Base-by-base conservation (phyloP, 192 early-diverging fungal genomes). In the Oehlia diaphana region DNA sequence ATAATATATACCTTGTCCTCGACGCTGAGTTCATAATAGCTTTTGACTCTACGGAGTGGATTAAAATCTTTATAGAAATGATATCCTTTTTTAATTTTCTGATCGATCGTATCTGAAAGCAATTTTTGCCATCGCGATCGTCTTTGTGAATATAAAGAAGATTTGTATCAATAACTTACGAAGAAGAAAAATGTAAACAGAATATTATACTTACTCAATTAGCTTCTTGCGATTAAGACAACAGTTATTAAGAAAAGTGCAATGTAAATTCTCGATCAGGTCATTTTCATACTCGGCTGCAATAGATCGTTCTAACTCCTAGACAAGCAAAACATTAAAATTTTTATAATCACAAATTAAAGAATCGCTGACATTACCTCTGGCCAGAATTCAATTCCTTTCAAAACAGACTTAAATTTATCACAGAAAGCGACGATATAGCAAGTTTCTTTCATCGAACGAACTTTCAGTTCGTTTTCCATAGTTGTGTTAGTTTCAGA, bases 21-120 rank as follows among this genome's bases (percentile, higher is more conserved):
- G 21, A 77, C 39, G 8, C 26, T 37, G 39, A 77, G 75, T 66
- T 77, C 75, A 77, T 77, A 47, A 33, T 77, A 77, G 65, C 39
- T 77, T 28, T 77, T 77, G 5, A 77, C 75, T 16, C 75, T 64
- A 2, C 75, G 75, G 16, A 77, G 33, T 12, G 75, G 75, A 26
- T 77, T 77, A n/a, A 44, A 77, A 50, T 77, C 63, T 47, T 39
- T 35, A 77, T 66, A 77, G 23, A 77, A 77, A 13, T 77, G 58
- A 66, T 47, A 61, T 16, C 74, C 26, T 63, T 76, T 76, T 61
- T 76, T 77, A 19, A 77, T 23, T 47, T 77, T 61, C 28, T 77
- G 63, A 16, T 77, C 75, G 5, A 77, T 77, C 8, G 75, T 66
- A 23, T 77, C 75, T 13, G 75, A 65, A 5, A 77, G 44, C 12